phyloP scores from a whole-genome alignment of 2,329 filamentous ascomycete genomes.

The Macrophomina phaseolina region DNA sequence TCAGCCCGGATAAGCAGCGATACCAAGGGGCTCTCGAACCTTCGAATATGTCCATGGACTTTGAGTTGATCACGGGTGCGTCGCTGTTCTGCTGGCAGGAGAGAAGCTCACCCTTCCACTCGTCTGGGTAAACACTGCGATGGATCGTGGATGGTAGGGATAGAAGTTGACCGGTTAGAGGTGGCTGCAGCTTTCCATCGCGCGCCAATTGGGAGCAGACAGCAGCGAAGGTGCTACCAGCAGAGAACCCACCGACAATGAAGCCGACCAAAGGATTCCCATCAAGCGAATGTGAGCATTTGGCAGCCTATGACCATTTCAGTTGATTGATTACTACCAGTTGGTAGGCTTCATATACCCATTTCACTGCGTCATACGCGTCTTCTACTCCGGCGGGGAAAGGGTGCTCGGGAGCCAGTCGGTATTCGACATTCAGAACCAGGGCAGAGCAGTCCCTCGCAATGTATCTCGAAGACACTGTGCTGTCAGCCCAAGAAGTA shows the following conservation, averaged over 20 bases:
- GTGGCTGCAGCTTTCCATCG: conserved; percentile 31
- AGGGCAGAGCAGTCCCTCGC: background rate
- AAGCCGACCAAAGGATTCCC: conserved; percentile 32
- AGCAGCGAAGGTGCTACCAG: conserved; percentile 32
- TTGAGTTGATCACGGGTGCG: conserved; percentile 30
- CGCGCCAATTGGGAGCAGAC: conserved; percentile 32
- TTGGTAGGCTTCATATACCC: conserved; percentile 25
- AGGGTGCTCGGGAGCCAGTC: conserved; percentile 44
- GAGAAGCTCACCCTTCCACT: conserved; percentile 30
- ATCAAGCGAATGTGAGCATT: background rate
- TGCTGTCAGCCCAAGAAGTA: too few relatives aligned
- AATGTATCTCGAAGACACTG: background rate
- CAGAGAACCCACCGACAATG: conserved; percentile 31
- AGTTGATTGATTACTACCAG: too few relatives aligned
- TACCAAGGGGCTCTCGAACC: too few relatives aligned
- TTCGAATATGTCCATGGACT: background rate
- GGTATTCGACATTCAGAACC: conserved; percentile 44
- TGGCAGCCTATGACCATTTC: too few relatives aligned
- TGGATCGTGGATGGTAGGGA: conserved; percentile 31
- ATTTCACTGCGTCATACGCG: conserved; percentile 39
- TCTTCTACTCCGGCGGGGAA: conserved; percentile 45
- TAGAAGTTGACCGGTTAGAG: conserved; percentile 31
- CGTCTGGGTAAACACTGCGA: conserved; percentile 35
- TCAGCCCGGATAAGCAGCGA: too few relatives aligned
- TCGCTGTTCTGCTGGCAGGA: conserved; percentile 32